These are phyloP conservation scores for Trichomonascaceae sp. DNA, from an alignment of 1,139 yeast genomes.

Conservation along the genomic window DNA sequence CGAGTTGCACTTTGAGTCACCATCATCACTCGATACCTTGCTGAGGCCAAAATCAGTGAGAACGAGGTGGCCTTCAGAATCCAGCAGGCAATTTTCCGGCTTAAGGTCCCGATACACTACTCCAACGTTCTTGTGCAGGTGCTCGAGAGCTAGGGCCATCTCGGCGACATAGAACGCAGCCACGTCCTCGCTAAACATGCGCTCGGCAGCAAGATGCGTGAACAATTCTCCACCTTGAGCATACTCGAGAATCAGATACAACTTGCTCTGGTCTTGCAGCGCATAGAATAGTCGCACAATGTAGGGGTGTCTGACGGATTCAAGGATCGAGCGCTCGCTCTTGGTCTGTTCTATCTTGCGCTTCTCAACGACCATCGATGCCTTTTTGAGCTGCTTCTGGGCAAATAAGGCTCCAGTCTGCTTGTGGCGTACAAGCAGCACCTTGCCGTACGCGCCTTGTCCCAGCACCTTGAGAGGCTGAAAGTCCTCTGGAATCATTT, in stretches of 20 bases:
- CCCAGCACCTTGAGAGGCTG: conserved; percentile 75
- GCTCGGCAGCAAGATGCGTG: conserved; percentile 70
- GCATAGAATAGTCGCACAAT: conserved; percentile 85
- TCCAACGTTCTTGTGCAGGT: conserved; percentile 67
- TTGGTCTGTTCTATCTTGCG: conserved; percentile 47
- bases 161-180: conserved; percentile 82
- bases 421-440: conserved; percentile 56
- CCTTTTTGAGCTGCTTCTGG: conserved; percentile 78
- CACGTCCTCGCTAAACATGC: conserved; percentile 68
- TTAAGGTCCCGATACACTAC: conserved; percentile 85
- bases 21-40: conserved; percentile 44
- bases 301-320: conserved; percentile 67
- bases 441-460: conserved; percentile 87
- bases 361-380: conserved; percentile 44
- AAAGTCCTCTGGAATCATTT: conserved; percentile 43
- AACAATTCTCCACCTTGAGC: conserved; percentile 91
- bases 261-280: conserved; percentile 69
- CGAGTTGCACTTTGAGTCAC: conserved; percentile 47
- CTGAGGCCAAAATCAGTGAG: conserved; percentile 88
- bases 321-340: conserved; percentile 58
- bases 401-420: conserved; percentile 65
- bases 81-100: conserved; percentile 86
- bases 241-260: conserved; percentile 71
- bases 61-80: conserved; percentile 65
- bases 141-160: conserved; percentile 67